Base-by-base conservation (phyloP, 257 asterid genomes). In the Ophiorrhiza pumila region DNA sequence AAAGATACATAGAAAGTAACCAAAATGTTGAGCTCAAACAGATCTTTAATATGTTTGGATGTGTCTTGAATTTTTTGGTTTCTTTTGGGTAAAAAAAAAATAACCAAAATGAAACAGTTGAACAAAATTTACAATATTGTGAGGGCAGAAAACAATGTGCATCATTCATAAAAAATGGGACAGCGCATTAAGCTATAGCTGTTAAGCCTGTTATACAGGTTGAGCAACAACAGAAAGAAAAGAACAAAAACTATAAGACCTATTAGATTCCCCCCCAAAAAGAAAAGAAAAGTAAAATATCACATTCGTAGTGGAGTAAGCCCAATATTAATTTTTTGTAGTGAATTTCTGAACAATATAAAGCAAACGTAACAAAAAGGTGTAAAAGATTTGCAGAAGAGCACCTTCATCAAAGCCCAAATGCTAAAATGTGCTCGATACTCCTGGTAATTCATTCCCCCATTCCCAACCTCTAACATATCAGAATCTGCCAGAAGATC, bases 401-500 rank as follows among this genome's bases (percentile, higher is more conserved):
- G 72, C 39, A 92, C 99, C 99, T 95, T 95, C 98, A 92, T 91
- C 78, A 95, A 79, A 67, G 98, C 95, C 99, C 99, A 95, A 74
- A 95, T 88, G 86, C 98, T 95, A 81, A 90, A 95, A 84, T 95
- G 99, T 46, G 96, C 88, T 72, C 87, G 88, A 82, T 95, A 95
- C 81, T 95, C 99, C 64, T 83, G 79, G 75, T 84, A 76, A 52
- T 82, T 85, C 99, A 95, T 95, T 77, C 99, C 99, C 53, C 98
- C 98, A 76, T 95, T 95, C 47, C 99, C 99, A 79, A 95, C 97
- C 85, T 95, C 99, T 69, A 92, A 83, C 99, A 90, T 92, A 82
- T 91, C 99, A 52, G 99, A 98, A 75, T 95, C 99, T 94, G 86
- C 78, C 75, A 79, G 49, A 84, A 42, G 76, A 73, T 63, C 46